phyloP scores from a whole-genome alignment of 208 protist genomes.

The Trichomonas vaginalis region DNA sequence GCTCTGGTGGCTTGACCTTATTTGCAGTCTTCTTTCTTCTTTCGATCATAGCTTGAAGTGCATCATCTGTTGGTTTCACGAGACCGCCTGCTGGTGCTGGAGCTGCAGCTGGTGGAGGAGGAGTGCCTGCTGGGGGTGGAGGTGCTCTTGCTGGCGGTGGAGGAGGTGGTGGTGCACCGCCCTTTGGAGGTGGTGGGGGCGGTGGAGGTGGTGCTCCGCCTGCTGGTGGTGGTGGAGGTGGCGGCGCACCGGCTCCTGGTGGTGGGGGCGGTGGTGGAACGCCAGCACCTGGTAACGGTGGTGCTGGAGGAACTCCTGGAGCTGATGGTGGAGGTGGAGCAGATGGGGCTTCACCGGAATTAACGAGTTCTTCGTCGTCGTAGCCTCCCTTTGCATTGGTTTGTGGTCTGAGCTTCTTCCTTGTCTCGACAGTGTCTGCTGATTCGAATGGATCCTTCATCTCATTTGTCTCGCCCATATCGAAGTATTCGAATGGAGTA shows the following conservation, averaged over 20 bases:
- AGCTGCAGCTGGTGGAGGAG: too few species aligned
- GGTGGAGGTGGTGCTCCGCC: too few species aligned
- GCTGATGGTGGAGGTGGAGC: neutral
- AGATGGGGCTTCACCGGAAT: neutral
- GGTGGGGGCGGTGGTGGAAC: neutral
- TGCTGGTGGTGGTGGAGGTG: neutral
- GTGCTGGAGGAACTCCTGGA: neutral
- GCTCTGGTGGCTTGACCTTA: neutral
- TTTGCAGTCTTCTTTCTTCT: neutral
- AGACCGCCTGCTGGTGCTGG: neutral
- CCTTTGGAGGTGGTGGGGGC: too few species aligned
- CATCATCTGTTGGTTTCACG: neutral
- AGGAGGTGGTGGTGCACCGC: too few species aligned
- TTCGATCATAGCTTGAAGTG: neutral
- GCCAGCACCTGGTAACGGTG: neutral
- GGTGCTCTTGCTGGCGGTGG: too few species aligned
- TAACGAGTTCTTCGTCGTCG: neutral
- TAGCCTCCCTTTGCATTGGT: neutral
- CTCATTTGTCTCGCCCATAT: neutral
- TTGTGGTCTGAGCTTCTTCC: neutral
- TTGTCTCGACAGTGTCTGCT: neutral
- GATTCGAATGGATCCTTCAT: neutral
- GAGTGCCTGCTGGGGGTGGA: too few species aligned
- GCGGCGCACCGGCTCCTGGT: neutral
- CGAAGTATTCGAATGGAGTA: neutral